Conservation (phyloP, 345 rosid genomes). For the rapeseed (Brassica napus) region Da-Ae NC_063452.1:59395501-59396000, state of each 20-base stretch:
- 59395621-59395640: conserved; percentile 64
- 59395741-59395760: conserved; percentile 16
- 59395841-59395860: conserved; percentile 13
- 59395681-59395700: conserved; percentile 50
- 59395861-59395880: conserved; percentile 26
- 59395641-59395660: conserved; percentile 76
- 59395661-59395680: conserved; percentile 62
- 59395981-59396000: not conserved
- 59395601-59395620: conserved; percentile 28
- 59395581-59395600: conserved; percentile 8
- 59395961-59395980: not conserved
- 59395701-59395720: not conserved
- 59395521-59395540: conserved; percentile 51
- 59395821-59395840: conserved; percentile 20
- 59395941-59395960: not conserved
- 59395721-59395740: conserved; percentile 9
- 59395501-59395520: conserved; percentile 51
- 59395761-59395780: conserved; percentile 35
- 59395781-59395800: conserved; percentile 33
- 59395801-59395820: conserved; percentile 29
- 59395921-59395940: not conserved
- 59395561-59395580: conserved; percentile 18
- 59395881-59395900: conserved; percentile 14
- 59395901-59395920: conserved; percentile 19
- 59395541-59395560: conserved; percentile 39